phyloP scores from a whole-genome alignment of 768 basidiomycete species.

The Boletus eberwhitei region DNA sequence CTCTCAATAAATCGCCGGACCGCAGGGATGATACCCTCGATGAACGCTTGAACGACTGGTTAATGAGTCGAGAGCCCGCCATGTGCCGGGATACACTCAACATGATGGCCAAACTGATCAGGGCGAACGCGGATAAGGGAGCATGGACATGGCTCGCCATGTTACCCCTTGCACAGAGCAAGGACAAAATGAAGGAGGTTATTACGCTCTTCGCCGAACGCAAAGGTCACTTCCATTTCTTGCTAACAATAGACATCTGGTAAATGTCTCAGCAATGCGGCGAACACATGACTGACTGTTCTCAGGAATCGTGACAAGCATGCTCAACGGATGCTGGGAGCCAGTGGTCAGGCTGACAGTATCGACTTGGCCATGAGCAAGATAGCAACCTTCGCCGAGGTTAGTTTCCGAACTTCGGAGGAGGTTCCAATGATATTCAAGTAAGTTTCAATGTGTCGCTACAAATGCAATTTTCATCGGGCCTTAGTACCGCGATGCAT shows the following conservation, averaged over 20 bases:
- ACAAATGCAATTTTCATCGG: neutral
- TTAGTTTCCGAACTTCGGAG: neutral
- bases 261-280: neutral
- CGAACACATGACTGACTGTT: neutral
- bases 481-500: neutral
- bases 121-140: neutral
- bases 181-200: neutral
- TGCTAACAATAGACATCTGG: neutral
- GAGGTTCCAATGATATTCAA: neutral
- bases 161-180: neutral
- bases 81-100: neutral
- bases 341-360: neutral
- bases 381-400: neutral
- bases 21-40: neutral
- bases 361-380: neutral
- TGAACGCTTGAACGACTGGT: neutral
- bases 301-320: neutral
- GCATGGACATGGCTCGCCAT: neutral
- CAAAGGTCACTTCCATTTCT: neutral
- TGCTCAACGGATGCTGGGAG: neutral
- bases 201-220: neutral
- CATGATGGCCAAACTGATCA: neutral
- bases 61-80: neutral
- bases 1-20: neutral
- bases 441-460: neutral